phyloP scores from a whole-genome alignment of 176 grass and related monocot genomes.

The Sorghum bicolor region DNA sequence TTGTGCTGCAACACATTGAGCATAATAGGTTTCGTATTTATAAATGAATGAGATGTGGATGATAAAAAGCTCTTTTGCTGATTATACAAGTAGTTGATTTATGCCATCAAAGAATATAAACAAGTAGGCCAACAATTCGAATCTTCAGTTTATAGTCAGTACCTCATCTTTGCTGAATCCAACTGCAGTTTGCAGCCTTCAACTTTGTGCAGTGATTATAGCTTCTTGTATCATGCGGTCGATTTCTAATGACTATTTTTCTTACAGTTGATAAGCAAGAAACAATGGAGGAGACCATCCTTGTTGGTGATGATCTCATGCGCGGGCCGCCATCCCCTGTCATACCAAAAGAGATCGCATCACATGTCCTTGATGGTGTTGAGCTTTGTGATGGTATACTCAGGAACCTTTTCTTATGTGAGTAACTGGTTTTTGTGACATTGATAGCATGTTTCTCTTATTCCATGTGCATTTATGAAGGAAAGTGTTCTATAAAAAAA shows the following conservation, averaged over 20 bases:
- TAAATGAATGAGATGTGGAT: not conserved
- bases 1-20: not conserved
- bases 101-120: not conserved
- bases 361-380: conserved; percentile 84
- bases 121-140: not conserved
- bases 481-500: conserved; percentile 10
- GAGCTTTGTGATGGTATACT: conserved; percentile 92
- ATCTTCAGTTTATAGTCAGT: not conserved
- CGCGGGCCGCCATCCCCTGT: conserved; percentile 67
- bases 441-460: not conserved
- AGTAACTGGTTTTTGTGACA: conserved; percentile 37
- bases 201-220: not conserved
- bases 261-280: conserved; percentile 72
- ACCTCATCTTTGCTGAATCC: not conserved
- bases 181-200: not conserved
- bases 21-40: not conserved
- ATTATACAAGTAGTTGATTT: not conserved
- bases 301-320: conserved; percentile 96
- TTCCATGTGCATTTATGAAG: not conserved
- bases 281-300: conserved; percentile 93
- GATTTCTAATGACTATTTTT: not conserved
- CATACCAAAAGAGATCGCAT: conserved; percentile 51
- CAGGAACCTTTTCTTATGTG: conserved; percentile 92
- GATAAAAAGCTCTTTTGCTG: not conserved
- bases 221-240: conserved; percentile 4